Evolutionary conservation across 495 filamentous ascomycete genomes (phyloP), one percentile per base, ranked within the genome.

Genomic region (Penicillium bovifimosum): DNA sequence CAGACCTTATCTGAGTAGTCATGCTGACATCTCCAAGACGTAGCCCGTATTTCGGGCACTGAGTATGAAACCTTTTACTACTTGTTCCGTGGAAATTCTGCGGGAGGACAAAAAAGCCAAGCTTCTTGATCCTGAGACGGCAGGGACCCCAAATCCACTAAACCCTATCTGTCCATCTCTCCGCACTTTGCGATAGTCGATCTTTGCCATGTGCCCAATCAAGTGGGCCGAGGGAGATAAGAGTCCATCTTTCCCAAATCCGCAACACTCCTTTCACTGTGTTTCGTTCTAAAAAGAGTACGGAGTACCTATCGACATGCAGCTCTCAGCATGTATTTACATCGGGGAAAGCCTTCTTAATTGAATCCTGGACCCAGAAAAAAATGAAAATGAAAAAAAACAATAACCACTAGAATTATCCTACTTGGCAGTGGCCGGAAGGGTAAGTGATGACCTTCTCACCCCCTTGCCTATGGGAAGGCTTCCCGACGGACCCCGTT

Each of bases 171-270:
- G 56, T 47, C 28, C 10, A 20, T 29, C 50, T 58, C 60, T 64
- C 61, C 61, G 61, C 58, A 64, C 55, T 61, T 41, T 41, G 35
- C 36, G 61, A 63, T 61, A 58, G 52, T 26, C 41, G 47, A 47
- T 46, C 47, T 3, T 53, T 39, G 11, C 40, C 20, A 24, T 24
- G 20, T 24, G 20, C 20, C 61, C 54, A 61, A 63, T 61, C 39
- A 50, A 20, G 27, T 6, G 14, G 18, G 35, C 29, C 32, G 14
- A 26, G 34, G 18, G 27, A 44, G 28, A 55, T 54, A 55, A 53
- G 49, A 34, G 6, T 7, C 29, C 26, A 29, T 32, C 5, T 27
- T 24, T 49, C 17, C 39, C 20, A 9, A 41, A 13, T 9, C 32
- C 32, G 32, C 32, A 34, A 13, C 11, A 13, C 11, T 9, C 9